A percentile compares a stretch with the other conserved stretches of the same genome.
These are phyloP conservation scores for Rhodosporidiobolus odoratus DNA, from an alignment of 768 basidiomycete species.

Conservation along the genomic window DNA sequence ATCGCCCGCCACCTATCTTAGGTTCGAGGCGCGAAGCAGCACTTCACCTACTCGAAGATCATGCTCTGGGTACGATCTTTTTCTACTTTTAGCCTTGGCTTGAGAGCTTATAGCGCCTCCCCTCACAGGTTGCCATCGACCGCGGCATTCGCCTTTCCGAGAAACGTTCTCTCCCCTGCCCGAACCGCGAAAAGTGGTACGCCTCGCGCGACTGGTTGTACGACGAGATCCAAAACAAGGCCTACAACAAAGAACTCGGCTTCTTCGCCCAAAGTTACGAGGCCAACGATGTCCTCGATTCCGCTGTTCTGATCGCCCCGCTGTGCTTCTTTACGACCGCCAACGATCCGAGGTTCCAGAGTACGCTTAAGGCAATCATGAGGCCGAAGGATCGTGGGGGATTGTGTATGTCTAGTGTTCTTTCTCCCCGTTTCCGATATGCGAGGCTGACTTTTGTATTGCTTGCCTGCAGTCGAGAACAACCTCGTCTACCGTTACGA, in stretches of 20 bases:
- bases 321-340: slow-evolving; percentile 70
- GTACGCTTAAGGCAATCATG: slow-evolving; percentile 74
- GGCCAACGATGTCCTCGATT: slow-evolving; percentile 66
- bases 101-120: no score
- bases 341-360: slow-evolving; percentile 76
- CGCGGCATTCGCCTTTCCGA: slow-evolving; percentile 90
- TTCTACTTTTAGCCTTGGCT: no score
- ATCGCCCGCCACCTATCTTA: background rate
- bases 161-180: slow-evolving; percentile 77
- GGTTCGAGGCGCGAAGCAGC: slow-evolving; percentile 57
- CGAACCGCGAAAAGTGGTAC: slow-evolving; percentile 58
- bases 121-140: slow-evolving; percentile 72
- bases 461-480: slow-evolving; percentile 47
- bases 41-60: slow-evolving; percentile 37
- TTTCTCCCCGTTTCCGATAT: background rate
- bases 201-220: slow-evolving; percentile 73
- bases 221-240: slow-evolving; percentile 85
- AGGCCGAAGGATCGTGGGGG: slow-evolving; percentile 85
- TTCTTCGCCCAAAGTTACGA: slow-evolving; percentile 70
- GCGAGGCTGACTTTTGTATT: background rate
- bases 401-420: slow-evolving; percentile 52
- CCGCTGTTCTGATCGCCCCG: slow-evolving; percentile 85
- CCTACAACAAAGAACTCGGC: slow-evolving; percentile 61
- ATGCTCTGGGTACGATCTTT: no score
- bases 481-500: slow-evolving; percentile 75